Evolutionary conservation across 169 alveolate genomes (phyloP).

Genomic region (Babesia ovis): DNA sequence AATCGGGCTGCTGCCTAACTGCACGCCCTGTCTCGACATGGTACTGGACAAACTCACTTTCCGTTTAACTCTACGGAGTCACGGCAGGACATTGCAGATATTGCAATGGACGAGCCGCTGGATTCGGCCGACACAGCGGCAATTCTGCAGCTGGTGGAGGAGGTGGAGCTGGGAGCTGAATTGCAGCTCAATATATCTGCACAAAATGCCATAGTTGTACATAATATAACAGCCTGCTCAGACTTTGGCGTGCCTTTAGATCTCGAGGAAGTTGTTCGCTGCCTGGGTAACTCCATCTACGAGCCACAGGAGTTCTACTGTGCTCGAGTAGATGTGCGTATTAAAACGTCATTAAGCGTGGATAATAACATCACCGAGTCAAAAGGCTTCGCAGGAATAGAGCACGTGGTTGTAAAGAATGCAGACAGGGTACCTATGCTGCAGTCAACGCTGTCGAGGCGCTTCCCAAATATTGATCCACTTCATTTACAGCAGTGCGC

Average conservation of each 20-base stretch:
- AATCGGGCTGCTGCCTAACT: too few relatives aligned
- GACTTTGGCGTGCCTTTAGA: slow-evolving; percentile 66
- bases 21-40: too few relatives aligned
- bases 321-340: slow-evolving; percentile 73
- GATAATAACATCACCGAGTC: slow-evolving; percentile 18
- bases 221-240: slow-evolving; percentile 72
- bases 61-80: too few relatives aligned
- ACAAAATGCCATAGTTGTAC: slow-evolving; percentile 62
- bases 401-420: slow-evolving; percentile 16
- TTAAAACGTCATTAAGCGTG: slow-evolving; percentile 1
- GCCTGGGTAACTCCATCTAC: slow-evolving; percentile 69
- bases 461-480: background rate
- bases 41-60: too few relatives aligned
- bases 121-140: background rate
- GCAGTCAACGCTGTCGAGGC: background rate
- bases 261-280: slow-evolving; percentile 42
- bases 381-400: slow-evolving; percentile 30
- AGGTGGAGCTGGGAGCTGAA: slow-evolving; percentile 4
- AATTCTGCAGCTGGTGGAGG: slow-evolving; percentile 1
- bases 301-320: slow-evolving; percentile 76
- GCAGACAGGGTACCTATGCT: background rate
- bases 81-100: background rate
- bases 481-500: too few relatives aligned
- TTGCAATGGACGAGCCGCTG: background rate
- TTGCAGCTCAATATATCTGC: background rate